Evolutionary conservation across 345 rosid genomes (phyloP), one percentile per base, ranked within the genome.

Genomic region (Bruguiera gymnorhiza): DNA sequence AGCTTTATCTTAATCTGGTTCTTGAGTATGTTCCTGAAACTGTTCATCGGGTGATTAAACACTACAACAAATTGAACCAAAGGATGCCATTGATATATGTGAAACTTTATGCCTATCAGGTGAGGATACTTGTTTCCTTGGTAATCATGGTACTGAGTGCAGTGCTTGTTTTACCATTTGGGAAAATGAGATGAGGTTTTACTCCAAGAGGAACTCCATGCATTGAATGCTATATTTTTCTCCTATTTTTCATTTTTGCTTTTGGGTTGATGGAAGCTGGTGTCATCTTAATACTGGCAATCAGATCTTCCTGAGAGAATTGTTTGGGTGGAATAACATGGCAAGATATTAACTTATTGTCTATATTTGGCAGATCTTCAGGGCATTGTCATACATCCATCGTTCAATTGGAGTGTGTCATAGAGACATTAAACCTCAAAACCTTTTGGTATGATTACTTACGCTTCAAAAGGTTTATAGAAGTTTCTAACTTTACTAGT

Each of bases 11-110:
- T 51, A 95, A 95, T 73, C 81, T 95, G 76, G 99, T 95, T 65
- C 96, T 95, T 61, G 99, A 95, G 75, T 95, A 92, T 70, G 98
- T 95, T 11, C 97, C 99, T 51, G 99, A 95, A 74, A 95, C 97
- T 15, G 88, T 92, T 74, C 88, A 95, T 63, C 97, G 97, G 16
- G 97, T 95, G 75, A 81, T 90, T 76, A 95, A 90, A 79, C 99
- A 95, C 75, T 85, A 90, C 79, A 88, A 87, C 86, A 90, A 89
- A 81, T 78, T 92, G 83, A 95, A 80, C 69, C 99, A 95, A 73
- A 80, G 88, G 78, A 88, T 95, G 97, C 99, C 99, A 29, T 68
- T 90, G 68, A 85, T 95, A 69, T 90, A 95, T 76, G 97, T 90
- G 63, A 92, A 95, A 46, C 97, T 95, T 36, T 95, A 95, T 74